Evolutionary conservation across 2,329 filamentous ascomycete species (phyloP), one percentile per base, ranked within the genome.

Genomic region (Lasiodiplodia sp.): DNA sequence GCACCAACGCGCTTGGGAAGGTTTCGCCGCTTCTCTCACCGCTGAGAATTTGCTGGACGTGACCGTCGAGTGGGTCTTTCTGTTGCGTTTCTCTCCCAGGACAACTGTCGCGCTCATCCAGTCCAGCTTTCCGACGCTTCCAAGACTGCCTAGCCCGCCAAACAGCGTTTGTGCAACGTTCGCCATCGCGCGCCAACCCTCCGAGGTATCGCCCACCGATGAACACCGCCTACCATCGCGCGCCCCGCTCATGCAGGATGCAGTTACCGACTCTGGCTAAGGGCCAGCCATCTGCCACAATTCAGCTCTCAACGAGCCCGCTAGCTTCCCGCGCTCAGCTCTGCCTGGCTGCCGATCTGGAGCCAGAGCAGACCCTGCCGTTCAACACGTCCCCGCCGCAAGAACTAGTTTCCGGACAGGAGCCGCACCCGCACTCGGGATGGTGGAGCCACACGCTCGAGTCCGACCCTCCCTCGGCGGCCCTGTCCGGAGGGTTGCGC

Each of bases 401-500:
- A 60, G 62, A 66, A 34, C 51, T 56, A 44, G 58, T 55, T 37
- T 47, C 60, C 67, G 60, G 58, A 57, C 67, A 68, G 67, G 51
- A 64, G 47, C 68, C 68, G 21, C 68, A 44, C 34, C 62, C 49
- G 57, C 68, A 69, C 68, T 58, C 68, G 25, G 62, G 63, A 71
- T 71, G 69, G 69, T 69, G 58, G 68, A 47, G 40, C 18, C 64
- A 69, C 66, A 70, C 53, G 1, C 70, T 49, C 58, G 63, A 66
- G 52, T 68, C 58, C 66, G 70, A 71, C 55, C 60, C 55, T 66
- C 63, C 65, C n/a, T 62, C 40, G 49, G 68, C 21, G 67, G 65
- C 18, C 71, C 62, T 63, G 69, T 75, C 58, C 72, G 71, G 53
- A 71, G 71, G 31, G 21, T 71, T 38, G 49, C 64, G 2, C 73